These are phyloP conservation scores for Adenanthera pavonina DNA, from an alignment of 306 rosid species.

Conservation along the genomic window DNA sequence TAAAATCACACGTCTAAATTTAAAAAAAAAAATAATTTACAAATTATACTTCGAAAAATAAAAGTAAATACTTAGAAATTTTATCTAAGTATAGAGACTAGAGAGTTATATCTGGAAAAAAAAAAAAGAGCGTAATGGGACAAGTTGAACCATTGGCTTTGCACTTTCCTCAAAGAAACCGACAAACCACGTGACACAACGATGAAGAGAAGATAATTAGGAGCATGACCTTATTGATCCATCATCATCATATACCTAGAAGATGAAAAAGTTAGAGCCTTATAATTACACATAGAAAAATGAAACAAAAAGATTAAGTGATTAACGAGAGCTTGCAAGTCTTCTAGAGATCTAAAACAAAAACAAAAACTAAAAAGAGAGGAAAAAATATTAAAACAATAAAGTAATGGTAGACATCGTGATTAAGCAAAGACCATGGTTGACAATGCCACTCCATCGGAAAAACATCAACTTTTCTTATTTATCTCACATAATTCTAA, in stretches of 20 bases:
- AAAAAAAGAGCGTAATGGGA: constrained; percentile 33
- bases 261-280: constrained; percentile 43
- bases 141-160: constrained; percentile 43
- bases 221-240: constrained; percentile 47
- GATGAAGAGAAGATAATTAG: constrained; percentile 45
- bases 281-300: constrained; percentile 50
- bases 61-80: background rate
- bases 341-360: constrained; percentile 28
- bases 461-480: constrained; percentile 43
- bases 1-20: background rate
- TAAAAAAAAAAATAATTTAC: background rate
- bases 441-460: constrained; percentile 71
- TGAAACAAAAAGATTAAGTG: background rate
- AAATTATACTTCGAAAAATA: background rate
- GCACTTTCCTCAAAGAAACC: constrained; percentile 59
- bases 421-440: constrained; percentile 63
- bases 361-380: background rate
- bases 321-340: constrained; percentile 1
- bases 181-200: constrained; percentile 76
- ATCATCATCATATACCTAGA: constrained; percentile 48
- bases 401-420: constrained; percentile 58
- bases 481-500: constrained; percentile 33
- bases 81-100: background rate
- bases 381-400: background rate
- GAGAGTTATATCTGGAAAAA: too few species aligned